Percentiles rank a stretch among this genome's conserved stretches.
These are phyloP conservation scores for Suhomyces xylopsoci DNA, from an alignment of 805 yeast genomes.

Conservation along the genomic window DNA sequence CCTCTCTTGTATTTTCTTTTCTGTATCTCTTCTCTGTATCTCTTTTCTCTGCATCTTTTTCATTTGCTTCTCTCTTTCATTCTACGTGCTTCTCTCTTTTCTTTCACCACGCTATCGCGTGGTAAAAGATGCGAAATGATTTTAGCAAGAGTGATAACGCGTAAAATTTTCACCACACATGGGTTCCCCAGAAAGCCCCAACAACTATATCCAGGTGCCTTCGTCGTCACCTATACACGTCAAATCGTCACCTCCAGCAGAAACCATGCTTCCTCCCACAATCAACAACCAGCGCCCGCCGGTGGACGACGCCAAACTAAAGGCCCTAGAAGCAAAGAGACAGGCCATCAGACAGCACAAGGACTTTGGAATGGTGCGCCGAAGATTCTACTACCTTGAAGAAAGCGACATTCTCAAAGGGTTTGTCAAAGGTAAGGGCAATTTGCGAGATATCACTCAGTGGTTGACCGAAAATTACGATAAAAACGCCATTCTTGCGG, in stretches of 20 bases:
- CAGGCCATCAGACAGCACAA: conserved; percentile 37
- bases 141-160: neutral
- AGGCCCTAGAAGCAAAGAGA: conserved; percentile 31
- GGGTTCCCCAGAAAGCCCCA: neutral
- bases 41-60: too few relatives aligned
- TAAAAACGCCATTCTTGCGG: conserved; percentile 22
- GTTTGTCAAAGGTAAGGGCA: conserved; percentile 42
- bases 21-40: too few relatives aligned
- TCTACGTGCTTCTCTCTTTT: neutral
- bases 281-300: conserved; percentile 3
- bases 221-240: conserved; percentile 38
- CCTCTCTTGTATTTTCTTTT: neutral
- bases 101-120: neutral
- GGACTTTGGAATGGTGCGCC: conserved; percentile 36
- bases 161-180: neutral
- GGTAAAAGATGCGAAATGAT: neutral
- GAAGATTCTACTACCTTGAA: conserved; percentile 35
- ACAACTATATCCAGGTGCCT: conserved; percentile 37
- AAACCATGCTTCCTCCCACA: neutral
- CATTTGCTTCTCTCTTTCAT: too few relatives aligned
- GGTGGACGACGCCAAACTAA: conserved; percentile 12
- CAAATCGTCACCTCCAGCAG: conserved; percentile 23
- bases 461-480: conserved; percentile 37
- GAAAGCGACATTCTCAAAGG: conserved; percentile 42
- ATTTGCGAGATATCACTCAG: conserved; percentile 36